Conservation (phyloP, 805 yeast species). For the Candida peoriensis region DNA sequence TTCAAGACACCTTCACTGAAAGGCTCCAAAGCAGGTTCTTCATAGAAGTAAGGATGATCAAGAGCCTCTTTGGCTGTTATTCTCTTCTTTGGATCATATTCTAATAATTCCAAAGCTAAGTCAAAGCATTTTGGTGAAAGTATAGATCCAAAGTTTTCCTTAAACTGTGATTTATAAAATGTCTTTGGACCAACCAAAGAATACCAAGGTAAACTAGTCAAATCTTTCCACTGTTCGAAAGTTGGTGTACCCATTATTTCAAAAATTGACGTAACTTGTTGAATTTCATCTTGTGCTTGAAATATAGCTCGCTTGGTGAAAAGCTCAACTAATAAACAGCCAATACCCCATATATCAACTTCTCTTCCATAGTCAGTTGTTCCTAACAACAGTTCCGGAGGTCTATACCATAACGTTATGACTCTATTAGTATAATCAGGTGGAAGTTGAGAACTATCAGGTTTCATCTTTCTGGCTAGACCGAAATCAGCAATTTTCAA, state of each 20-base stretch:
- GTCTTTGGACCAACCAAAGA: constrained; percentile 65
- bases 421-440: constrained; percentile 93
- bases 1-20: constrained; percentile 47
- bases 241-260: constrained; percentile 86
- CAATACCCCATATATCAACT: constrained; percentile 96
- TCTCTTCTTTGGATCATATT: constrained; percentile 65
- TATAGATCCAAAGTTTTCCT: constrained; percentile 33
- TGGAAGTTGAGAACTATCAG: constrained; percentile 41
- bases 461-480: constrained; percentile 70
- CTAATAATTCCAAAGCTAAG: constrained; percentile 57
- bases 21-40: constrained; percentile 61
- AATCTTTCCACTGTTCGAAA: constrained; percentile 66
- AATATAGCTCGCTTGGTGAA: constrained; percentile 72
- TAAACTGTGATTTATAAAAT: constrained; percentile 30
- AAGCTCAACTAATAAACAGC: constrained; percentile 82
- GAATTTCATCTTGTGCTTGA: constrained; percentile 85
- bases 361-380: constrained; percentile 86
- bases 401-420: constrained; percentile 95
- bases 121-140: constrained; percentile 54
- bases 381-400: constrained; percentile 89
- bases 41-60: constrained; percentile 62
- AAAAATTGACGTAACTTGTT: constrained; percentile 73
- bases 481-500: constrained; percentile 81
- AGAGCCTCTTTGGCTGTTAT: constrained; percentile 68
- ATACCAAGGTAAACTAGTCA: constrained; percentile 87